Conservation (phyloP, 2,329 filamentous ascomycete species). For the Aureobasidium musti region DNA sequence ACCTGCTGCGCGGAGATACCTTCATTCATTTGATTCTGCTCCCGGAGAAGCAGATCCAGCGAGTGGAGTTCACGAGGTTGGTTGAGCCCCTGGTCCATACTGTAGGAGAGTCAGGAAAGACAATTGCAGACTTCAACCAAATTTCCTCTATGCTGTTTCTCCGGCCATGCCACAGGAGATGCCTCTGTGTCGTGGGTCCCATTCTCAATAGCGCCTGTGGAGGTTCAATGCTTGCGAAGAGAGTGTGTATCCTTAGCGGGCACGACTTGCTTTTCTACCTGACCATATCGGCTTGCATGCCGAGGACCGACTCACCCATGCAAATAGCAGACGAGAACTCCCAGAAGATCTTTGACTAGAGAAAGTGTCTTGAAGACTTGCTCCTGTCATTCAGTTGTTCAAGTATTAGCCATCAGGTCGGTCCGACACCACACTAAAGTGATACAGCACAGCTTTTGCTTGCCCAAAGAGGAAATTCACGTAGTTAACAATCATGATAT, state of each 20-base stretch:
- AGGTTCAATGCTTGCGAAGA: background rate
- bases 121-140: background rate
- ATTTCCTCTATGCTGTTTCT: conserved; percentile 3
- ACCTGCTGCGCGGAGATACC: conserved; percentile 11
- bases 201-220: background rate
- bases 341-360: background rate
- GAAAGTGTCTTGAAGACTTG: background rate
- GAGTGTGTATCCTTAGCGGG: background rate
- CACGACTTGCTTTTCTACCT: background rate
- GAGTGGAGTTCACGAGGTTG: conserved; percentile 15
- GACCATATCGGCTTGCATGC: background rate
- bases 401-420: background rate
- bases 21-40: background rate
- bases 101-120: background rate
- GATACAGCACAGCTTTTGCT: background rate
- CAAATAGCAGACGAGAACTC: background rate
- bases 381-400: background rate
- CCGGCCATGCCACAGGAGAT: conserved; percentile 8
- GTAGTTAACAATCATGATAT: background rate
- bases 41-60: conserved; percentile 9
- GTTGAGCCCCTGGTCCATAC: conserved; percentile 1
- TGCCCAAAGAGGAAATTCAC: background rate
- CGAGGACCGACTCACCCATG: background rate
- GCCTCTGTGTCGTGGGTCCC: background rate
- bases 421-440: background rate